Conservation (phyloP, 495 filamentous ascomycete species). For the Tirmania nivea region DNA sequence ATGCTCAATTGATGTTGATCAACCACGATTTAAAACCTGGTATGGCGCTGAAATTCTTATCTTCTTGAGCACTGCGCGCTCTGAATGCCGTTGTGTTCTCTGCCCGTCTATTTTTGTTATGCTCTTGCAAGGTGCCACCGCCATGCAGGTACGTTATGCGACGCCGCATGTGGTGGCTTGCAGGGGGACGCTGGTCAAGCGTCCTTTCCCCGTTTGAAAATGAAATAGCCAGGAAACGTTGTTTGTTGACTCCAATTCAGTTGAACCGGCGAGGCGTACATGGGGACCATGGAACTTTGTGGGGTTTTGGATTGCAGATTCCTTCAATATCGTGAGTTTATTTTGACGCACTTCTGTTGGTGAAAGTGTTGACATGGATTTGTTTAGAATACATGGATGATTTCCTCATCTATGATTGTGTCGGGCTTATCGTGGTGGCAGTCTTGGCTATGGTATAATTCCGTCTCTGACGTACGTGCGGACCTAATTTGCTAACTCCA, state of each 20-base stretch:
- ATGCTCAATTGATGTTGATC: constrained; percentile 70
- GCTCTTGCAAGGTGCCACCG: background rate
- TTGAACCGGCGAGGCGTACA: constrained; percentile 62
- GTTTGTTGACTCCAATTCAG: constrained; percentile 21
- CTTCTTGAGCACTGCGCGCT: background rate
- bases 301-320: constrained; percentile 82
- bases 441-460: constrained; percentile 50
- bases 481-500: background rate
- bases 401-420: constrained; percentile 61
- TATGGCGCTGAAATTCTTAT: constrained; percentile 17
- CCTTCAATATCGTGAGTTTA: constrained; percentile 59
- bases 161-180: no score
- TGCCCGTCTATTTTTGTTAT: no score
- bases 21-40: constrained; percentile 78
- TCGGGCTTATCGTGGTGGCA: constrained; percentile 85
- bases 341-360: background rate
- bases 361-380: background rate
- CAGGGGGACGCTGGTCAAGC: no score
- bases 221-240: constrained; percentile 1
- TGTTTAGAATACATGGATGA: constrained; percentile 82
- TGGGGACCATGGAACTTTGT: constrained; percentile 83
- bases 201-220: background rate
- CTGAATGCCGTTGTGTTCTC: background rate
- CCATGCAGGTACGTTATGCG: no score
- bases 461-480: constrained; percentile 1